Evolutionary conservation across 306 rosid genomes (phyloP), one percentile per base, ranked within the genome.

Genomic region (Hippophae tibetana): DNA sequence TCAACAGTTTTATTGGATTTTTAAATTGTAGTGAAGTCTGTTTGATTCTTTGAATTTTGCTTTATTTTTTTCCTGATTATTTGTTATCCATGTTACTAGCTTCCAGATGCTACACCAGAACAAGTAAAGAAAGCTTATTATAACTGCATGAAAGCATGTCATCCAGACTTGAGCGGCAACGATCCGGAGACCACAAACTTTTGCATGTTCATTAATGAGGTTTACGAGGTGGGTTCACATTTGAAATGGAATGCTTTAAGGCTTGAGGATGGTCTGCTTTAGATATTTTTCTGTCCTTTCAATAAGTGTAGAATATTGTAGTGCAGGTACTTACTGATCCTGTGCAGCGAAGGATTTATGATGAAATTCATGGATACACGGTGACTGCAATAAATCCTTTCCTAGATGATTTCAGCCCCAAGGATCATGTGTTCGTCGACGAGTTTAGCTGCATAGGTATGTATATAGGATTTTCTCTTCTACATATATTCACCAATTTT

Each of bases 251-350:
- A 60, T 23, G 63, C 43, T 64, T 56, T 62, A 58, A 68, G 74
- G 74, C 43, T 74, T 56, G 58, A 25, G 43, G 44, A 41, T 46
- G 56, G 58, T 40, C 5, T 54, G 13, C 63, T 5, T 10, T 50
- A 56, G 50, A 18, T 48, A 46, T 0, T 67, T 49, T 52, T 25
- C 14, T 60, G 46, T 57, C 62, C 38, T 62, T 70, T 65, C 72
- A 57, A 56, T 65, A 57, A 68, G 61, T 66, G 56, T 71, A 65
- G 67, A 79, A 63, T 49, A 43, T 79, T 72, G 54, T 59, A 58
- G 72, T 85, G 86, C 92, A 90, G 98, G 96, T 92, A 60, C 95
- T 88, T 47, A 92, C 88, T 72, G 95, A 92, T 67, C 99, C 99
- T 1, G 75, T 85, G 73, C 99, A 92, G 81, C 93, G 99, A 50